Percentiles rank a stretch among this genome's conserved stretches.
Conservation (phyloP, 2,329 filamentous ascomycete genomes). For the Purpureocillium lavendulum region DNA sequence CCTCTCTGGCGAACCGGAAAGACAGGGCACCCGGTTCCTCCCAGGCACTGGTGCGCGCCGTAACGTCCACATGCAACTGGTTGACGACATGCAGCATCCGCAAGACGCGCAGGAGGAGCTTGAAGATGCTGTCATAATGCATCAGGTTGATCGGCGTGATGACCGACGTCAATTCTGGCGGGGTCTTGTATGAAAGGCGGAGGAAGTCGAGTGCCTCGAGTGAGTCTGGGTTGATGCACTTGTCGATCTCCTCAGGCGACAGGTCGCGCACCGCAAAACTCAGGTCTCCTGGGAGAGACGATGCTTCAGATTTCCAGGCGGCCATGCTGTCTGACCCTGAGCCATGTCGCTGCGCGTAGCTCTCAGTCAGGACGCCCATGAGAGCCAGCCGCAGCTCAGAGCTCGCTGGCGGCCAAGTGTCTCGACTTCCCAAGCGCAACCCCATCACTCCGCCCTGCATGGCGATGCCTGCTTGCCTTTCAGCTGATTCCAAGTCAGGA, state of each 20-base stretch:
- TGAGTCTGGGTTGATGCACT: conserved; percentile 72
- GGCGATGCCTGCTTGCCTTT: conserved; percentile 61
- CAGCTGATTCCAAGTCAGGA: conserved; percentile 70
- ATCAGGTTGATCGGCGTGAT: conserved; percentile 62
- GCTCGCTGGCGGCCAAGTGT: conserved; percentile 87
- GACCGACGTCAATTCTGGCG: conserved; percentile 60
- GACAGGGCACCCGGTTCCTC: conserved; percentile 26
- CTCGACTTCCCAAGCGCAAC: conserved; percentile 69
- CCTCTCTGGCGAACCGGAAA: conserved; percentile 63
- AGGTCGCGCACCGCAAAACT: conserved; percentile 83
- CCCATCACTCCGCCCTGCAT: conserved; percentile 68
- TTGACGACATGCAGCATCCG: conserved; percentile 72
- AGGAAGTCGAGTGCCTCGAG: conserved; percentile 92
- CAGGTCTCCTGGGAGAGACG: conserved; percentile 56
- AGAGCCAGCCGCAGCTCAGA: conserved; percentile 86
- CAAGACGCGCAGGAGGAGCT: conserved; percentile 64
- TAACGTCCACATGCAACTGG: conserved; percentile 52
- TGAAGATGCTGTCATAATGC: conserved; percentile 83
- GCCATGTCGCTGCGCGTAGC: conserved; percentile 37
- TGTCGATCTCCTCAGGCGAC: conserved; percentile 67
- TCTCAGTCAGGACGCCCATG: conserved; percentile 77
- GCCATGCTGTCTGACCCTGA: conserved; percentile 13
- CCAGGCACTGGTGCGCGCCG: conserved; percentile 25
- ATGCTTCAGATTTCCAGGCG: conserved; percentile 19
- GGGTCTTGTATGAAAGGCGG: conserved; percentile 74